A percentile compares a stretch with the other conserved stretches of the same genome.
These are phyloP conservation scores for Neurospora sp. DNA, from an alignment of 2,329 filamentous ascomycete species.

Conservation along the genomic window DNA sequence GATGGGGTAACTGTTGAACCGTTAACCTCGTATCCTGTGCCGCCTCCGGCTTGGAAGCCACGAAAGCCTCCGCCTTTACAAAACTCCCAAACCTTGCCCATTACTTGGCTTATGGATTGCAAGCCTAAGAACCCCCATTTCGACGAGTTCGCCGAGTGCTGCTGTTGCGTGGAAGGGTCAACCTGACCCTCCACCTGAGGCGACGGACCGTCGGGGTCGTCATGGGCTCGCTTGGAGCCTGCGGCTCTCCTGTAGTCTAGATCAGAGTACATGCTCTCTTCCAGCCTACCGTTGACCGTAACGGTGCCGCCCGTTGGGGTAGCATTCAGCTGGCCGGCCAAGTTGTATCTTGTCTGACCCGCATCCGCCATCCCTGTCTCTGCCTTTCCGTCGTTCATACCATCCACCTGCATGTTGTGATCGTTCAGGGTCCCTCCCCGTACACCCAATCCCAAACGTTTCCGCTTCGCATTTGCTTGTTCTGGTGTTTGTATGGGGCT, in stretches of 20 bases:
- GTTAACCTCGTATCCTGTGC: constrained; percentile 55
- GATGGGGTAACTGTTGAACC: constrained; percentile 16
- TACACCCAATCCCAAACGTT: constrained; percentile 31
- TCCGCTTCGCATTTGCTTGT: constrained; percentile 31
- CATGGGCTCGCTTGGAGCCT: constrained; percentile 33
- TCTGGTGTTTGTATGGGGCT: constrained; percentile 19
- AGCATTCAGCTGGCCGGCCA: constrained; percentile 42
- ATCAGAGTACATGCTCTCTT: constrained; percentile 48
- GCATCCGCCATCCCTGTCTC: constrained; percentile 12
- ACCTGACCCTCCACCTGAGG: constrained; percentile 14
- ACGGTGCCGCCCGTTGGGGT: constrained; percentile 29
- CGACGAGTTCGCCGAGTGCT: constrained; percentile 14
- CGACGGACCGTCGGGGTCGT: constrained; percentile 27
- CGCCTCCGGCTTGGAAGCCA: constrained; percentile 81
- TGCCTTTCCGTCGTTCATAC: constrained; percentile 16
- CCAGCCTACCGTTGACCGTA: constrained; percentile 27
- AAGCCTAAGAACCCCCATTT: constrained; percentile 50
- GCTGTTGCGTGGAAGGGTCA: constrained; percentile 24
- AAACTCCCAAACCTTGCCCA: constrained; percentile 77
- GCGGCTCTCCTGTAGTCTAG: constrained; percentile 43
- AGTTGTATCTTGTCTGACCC: constrained; percentile 30
- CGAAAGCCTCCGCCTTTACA: constrained; percentile 65
- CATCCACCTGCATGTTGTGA: constrained; percentile 23
- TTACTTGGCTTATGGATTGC: constrained; percentile 53
- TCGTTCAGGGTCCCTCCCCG: constrained; percentile 25